phyloP scores from a whole-genome alignment of 148 eudicot genomes.

The Chenopodium album region DNA sequence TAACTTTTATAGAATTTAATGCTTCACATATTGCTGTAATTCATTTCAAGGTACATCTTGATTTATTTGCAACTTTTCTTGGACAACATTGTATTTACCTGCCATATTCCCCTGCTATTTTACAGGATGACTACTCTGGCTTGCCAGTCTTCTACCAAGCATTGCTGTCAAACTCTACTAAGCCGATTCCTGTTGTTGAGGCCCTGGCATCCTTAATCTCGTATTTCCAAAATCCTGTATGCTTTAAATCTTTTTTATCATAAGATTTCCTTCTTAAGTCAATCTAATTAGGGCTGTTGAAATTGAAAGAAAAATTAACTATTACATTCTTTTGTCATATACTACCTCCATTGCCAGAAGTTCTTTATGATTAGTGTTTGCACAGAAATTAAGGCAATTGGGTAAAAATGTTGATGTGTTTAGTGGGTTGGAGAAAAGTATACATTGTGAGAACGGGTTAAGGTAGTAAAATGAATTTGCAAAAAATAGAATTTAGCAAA shows the following conservation, averaged over 20 bases:
- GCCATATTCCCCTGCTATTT: slow-evolving; percentile 13
- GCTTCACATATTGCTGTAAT: neutral
- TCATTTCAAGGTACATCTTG: neutral
- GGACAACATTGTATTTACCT: slow-evolving; percentile 6
- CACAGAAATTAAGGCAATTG: no score
- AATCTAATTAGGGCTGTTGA: neutral
- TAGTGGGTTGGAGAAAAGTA: no score
- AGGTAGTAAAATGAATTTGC: no score
- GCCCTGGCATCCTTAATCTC: slow-evolving; percentile 83
- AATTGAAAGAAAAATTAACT: no score
- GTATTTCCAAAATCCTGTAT: slow-evolving; percentile 72
- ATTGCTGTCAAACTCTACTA: slow-evolving; percentile 60
- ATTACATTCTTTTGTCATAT: no score
- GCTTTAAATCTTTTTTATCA: slow-evolving; percentile 14
- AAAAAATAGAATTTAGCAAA: no score
- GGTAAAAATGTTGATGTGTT: no score
- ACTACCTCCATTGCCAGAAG: no score
- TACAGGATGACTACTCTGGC: slow-evolving; percentile 62
- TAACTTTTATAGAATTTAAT: no score
- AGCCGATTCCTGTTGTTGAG: slow-evolving; percentile 66
- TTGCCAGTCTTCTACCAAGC: slow-evolving; percentile 65
- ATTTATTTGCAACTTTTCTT: slow-evolving; percentile 5
- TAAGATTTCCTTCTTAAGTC: neutral
- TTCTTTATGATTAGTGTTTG: no score
- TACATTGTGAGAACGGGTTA: no score